Percentiles rank a stretch among this genome's conserved stretches.
These are phyloP conservation scores for Paraphoma sp. DNA, from an alignment of 2,329 filamentous ascomycete species.

Conservation along the genomic window DNA sequence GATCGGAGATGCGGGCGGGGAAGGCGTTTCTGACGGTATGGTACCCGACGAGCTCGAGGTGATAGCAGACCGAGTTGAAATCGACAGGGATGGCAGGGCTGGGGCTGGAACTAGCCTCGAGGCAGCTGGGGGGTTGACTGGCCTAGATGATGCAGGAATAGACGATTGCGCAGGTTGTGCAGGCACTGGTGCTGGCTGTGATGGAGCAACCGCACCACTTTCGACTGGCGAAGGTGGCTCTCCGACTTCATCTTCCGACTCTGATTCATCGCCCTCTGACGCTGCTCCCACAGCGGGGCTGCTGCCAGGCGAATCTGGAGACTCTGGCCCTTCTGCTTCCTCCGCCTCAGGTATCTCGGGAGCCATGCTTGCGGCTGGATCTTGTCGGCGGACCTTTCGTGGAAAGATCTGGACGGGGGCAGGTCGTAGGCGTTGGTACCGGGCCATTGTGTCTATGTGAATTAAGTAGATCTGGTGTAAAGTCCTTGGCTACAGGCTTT, in stretches of 20 bases:
- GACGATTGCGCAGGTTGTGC: not conserved
- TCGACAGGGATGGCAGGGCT: not conserved
- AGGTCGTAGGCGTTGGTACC: conserved; percentile 36
- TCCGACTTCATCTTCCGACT: conserved; percentile 21
- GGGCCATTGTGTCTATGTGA: conserved; percentile 27
- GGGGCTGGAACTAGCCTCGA: not conserved
- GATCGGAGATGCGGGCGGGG: conserved; percentile 6
- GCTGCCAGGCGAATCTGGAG: conserved; percentile 30
- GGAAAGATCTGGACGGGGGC: conserved; percentile 29
- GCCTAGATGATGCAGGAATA: not conserved
- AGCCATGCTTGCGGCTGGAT: conserved; percentile 14
- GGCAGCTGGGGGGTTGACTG: not conserved
- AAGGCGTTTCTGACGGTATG: not conserved
- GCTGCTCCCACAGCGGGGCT: conserved; percentile 17
- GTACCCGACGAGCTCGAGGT: not conserved
- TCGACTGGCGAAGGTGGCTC: conserved; percentile 17
- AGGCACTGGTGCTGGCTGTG: not conserved
- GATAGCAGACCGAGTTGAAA: not conserved
- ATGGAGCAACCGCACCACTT: conserved; percentile 2
- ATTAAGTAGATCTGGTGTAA: conserved; percentile 11
- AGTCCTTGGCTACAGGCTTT: not conserved
- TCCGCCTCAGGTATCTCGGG: conserved; percentile 9
- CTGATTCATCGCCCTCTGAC: conserved; percentile 16
- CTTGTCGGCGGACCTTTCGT: conserved; percentile 27
- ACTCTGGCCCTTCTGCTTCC: conserved; percentile 23